phyloP scores from a whole-genome alignment of 2,329 filamentous ascomycete genomes.

The Cercospora brassicicola region DNA sequence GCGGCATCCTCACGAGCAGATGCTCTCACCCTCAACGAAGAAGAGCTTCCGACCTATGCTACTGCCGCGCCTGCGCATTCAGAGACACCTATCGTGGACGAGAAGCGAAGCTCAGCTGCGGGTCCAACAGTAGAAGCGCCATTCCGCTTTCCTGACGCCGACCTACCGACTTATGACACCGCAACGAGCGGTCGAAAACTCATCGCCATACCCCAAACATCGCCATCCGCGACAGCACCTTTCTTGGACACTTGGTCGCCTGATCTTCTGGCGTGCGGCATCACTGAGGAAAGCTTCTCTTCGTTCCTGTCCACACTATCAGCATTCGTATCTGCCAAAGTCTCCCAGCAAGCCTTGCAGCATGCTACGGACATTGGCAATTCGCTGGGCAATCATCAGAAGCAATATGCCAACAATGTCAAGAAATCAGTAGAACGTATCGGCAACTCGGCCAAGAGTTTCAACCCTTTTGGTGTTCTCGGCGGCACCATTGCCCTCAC shows the following conservation, averaged over 20 bases:
- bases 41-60: constrained; percentile 19
- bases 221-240: constrained; percentile 16
- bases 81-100: background rate
- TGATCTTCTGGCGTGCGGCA: constrained; percentile 22
- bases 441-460: constrained; percentile 19
- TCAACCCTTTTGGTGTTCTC: constrained; percentile 24
- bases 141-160: constrained; percentile 21
- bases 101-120: background rate
- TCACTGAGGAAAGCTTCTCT: constrained; percentile 23
- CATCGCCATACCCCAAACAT: constrained; percentile 24
- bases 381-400: constrained; percentile 20
- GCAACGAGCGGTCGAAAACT: constrained; percentile 4
- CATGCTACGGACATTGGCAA: constrained; percentile 24
- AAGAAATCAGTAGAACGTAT: constrained; percentile 20
- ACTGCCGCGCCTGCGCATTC: background rate
- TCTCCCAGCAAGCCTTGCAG: constrained; percentile 26
- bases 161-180: constrained; percentile 17
- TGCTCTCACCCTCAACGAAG: constrained; percentile 13
- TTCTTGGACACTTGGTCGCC: constrained; percentile 23
- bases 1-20: constrained; percentile 19
- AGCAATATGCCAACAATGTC: constrained; percentile 19
- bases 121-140: constrained; percentile 20
- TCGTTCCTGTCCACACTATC: constrained; percentile 26
- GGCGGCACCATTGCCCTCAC: constrained; percentile 23
- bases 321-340: constrained; percentile 25